Evolutionary conservation across 2,329 filamentous ascomycete genomes (phyloP), one percentile per base, ranked within the genome.

Genomic region (Diplodia seriata): DNA sequence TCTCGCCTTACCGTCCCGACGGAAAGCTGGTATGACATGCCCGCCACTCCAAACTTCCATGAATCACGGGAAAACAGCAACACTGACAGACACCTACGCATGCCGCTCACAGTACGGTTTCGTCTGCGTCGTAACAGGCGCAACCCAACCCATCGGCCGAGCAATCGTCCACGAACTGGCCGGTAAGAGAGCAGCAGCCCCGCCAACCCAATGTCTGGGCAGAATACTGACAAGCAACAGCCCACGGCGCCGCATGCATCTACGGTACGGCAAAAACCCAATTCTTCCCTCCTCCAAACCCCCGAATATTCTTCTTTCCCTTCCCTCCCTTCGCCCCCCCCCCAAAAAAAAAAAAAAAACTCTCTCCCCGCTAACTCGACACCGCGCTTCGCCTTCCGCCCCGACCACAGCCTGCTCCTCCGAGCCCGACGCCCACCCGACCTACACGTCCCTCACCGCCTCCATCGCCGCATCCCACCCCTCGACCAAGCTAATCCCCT

Each of bases 161-260:
- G 86, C 87, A 31, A 88, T 89, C 67, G 83, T 87, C 20, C 76
- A 81, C 51, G 87, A 90, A 73, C 78, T 89, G 49, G 87, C 87
- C 70, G 83, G 86, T 86, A 71, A 62, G 79, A 31, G 38, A 33
- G 31, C 26, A 33, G 31, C 31, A 33, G 6, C 31, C 6, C 31
- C 31, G 8, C 31, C 31, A 33, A 33, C 31, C 8, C 31, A 33
- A 33, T 9, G 8, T 4, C 31, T 9, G 6, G 31, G 31, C 31
- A 33, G 31, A 33, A 9, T 7, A 33, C 31, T 33, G 31, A 33
- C 31, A 33, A 33, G 31, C 31, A 23, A 36, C 29, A 87, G 87
- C 86, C 55, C 87, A 89, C 73, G 87, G 87, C 51, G 87, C 87
- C 70, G 87, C 87, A 53, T 88, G 85, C 72, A 86, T 89, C 70